phyloP scores from a whole-genome alignment of 805 yeast species.

The Ogataea corticis region DNA sequence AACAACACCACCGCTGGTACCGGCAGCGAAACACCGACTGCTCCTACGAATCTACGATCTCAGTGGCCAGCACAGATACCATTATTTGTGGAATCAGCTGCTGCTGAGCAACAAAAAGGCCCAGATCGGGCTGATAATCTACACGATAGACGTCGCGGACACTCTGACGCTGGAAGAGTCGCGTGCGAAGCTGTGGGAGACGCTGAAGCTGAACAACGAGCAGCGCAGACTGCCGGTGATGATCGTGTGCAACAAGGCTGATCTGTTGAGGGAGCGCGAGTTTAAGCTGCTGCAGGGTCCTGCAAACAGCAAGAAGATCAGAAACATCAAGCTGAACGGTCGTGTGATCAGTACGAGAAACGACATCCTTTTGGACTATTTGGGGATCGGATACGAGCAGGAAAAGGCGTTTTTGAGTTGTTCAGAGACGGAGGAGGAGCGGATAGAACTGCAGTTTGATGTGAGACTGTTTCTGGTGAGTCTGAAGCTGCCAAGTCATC shows the following conservation, averaged over 20 bases:
- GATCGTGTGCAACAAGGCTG: constrained; percentile 33
- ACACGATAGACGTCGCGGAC: constrained; percentile 34
- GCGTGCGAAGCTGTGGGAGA: constrained; percentile 20
- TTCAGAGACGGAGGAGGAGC: constrained; percentile 2
- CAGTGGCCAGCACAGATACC: constrained; percentile 33
- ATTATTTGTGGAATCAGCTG: constrained; percentile 25
- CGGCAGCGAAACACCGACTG: constrained; percentile 9
- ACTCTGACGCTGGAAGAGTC: constrained; percentile 26
- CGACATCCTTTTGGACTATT: constrained; percentile 19
- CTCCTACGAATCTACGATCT: constrained; percentile 29
- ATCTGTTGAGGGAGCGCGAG: constrained; percentile 25
- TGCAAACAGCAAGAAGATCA: constrained; percentile 5
- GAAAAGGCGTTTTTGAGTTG: constrained; percentile 1
- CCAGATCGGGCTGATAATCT: constrained; percentile 25
- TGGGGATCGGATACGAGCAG: constrained; percentile 18
- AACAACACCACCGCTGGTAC: no score
- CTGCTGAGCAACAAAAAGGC: constrained; percentile 12
- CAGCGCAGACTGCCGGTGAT: constrained; percentile 25
- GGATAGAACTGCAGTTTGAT: constrained; percentile 22
- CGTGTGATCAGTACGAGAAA: constrained; percentile 9
- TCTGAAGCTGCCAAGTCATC: constrained; percentile 12
- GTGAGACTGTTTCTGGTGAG: constrained; percentile 25
- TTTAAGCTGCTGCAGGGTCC: constrained; percentile 8
- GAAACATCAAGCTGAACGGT: constrained; percentile 11
- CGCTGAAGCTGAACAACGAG: constrained; percentile 22